These are phyloP conservation scores for Cadophora sp. DNA, from an alignment of 2,329 filamentous ascomycete species.

Conservation along the genomic window DNA sequence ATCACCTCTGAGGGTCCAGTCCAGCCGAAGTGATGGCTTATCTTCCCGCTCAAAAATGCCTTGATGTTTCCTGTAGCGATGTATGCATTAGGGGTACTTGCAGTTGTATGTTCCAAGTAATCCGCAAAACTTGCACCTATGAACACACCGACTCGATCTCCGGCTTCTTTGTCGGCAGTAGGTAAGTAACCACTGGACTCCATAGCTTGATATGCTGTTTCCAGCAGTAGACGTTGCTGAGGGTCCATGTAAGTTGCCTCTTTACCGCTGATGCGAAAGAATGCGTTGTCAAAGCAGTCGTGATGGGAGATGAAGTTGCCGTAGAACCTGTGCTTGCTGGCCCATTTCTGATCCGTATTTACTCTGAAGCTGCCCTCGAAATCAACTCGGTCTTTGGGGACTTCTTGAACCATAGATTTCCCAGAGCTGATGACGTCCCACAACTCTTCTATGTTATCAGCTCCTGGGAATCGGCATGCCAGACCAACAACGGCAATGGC, in stretches of 20 bases:
- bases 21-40: slow-evolving; percentile 16
- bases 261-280: neutral
- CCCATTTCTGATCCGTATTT: neutral
- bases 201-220: neutral
- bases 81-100: neutral
- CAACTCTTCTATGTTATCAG: neutral
- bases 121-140: neutral
- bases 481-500: neutral
- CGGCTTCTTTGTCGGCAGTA: neutral
- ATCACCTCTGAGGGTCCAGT: slow-evolving; percentile 12
- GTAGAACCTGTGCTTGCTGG: neutral
- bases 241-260: neutral
- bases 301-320: neutral
- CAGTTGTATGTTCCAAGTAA: neutral
- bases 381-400: neutral
- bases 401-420: neutral
- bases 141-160: neutral
- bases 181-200: neutral
- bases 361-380: neutral
- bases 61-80: neutral
- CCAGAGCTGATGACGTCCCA: neutral
- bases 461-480: neutral
- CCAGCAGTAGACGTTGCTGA: neutral
- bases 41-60: neutral
- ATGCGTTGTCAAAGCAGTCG: neutral